Evolutionary conservation across 2,329 filamentous ascomycete genomes (phyloP).

Genomic region (Claviceps sp.): DNA sequence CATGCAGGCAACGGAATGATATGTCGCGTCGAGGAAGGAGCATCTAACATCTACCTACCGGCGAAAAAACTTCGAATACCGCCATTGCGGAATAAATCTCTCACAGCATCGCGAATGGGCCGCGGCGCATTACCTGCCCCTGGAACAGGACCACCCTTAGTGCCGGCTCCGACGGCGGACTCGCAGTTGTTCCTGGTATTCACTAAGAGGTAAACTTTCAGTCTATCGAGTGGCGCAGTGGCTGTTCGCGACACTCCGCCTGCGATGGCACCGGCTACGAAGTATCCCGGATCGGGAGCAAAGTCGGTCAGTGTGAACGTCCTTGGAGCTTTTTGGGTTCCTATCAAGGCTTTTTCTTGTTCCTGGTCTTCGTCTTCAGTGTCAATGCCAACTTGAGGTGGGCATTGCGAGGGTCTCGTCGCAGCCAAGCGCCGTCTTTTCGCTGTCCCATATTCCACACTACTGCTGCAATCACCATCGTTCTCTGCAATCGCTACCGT

Average conservation of each 20-base stretch:
- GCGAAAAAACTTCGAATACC: slow-evolving; percentile 85
- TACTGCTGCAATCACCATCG: slow-evolving; percentile 9
- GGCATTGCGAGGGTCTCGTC: slow-evolving; percentile 10
- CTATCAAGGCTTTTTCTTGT: slow-evolving; percentile 20
- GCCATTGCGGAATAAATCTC: slow-evolving; percentile 72
- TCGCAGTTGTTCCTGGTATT: slow-evolving; percentile 48
- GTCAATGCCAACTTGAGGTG: slow-evolving; percentile 21
- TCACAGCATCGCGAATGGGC: slow-evolving; percentile 59
- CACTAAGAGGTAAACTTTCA: slow-evolving; percentile 95
- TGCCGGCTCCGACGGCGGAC: slow-evolving; percentile 51
- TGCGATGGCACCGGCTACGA: slow-evolving; percentile 85
- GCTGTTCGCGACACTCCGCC: slow-evolving; percentile 90
- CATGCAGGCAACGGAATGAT: neutral
- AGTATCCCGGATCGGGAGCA: slow-evolving; percentile 89
- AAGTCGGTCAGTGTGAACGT: slow-evolving; percentile 48
- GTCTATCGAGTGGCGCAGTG: slow-evolving; percentile 87
- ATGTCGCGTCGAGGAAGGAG: neutral
- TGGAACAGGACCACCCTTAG: slow-evolving; percentile 51
- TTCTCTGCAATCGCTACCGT: slow-evolving; percentile 2
- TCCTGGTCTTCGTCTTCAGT: slow-evolving; percentile 15
- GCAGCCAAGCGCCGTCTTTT: slow-evolving; percentile 13
- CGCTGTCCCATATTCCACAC: slow-evolving; percentile 13
- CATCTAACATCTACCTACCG: slow-evolving; percentile 39
- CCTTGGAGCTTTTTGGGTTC: slow-evolving; percentile 20
- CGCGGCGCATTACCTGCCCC: slow-evolving; percentile 52